phyloP scores from a whole-genome alignment of 345 rosid species.

The Arabidopsis arenosa region DNA sequence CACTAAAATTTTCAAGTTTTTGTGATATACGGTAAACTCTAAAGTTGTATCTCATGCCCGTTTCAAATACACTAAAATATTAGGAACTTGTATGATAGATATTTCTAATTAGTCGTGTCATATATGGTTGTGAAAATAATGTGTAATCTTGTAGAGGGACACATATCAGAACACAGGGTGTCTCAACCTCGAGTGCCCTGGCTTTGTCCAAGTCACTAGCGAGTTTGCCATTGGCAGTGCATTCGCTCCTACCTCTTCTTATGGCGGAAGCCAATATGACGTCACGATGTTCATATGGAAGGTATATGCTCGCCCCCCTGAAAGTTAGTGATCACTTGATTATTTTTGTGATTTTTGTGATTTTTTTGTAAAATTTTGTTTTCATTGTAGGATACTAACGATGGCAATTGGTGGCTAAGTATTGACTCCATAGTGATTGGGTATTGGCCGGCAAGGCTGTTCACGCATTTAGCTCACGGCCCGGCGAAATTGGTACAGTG shows the following conservation, averaged over 20 bases:
- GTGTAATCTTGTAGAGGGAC: constrained; percentile 56
- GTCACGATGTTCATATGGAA: constrained; percentile 80
- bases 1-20: no score
- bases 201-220: constrained; percentile 69
- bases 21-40: no score
- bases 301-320: constrained; percentile 43
- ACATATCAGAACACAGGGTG: constrained; percentile 86
- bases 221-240: constrained; percentile 76
- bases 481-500: constrained; percentile 68
- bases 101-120: not conserved
- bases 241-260: constrained; percentile 69
- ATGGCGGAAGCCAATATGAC: constrained; percentile 63
- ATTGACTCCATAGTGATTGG: constrained; percentile 72
- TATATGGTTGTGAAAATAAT: not conserved
- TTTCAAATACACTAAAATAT: no score
- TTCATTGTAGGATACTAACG: no score
- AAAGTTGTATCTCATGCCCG: no score
- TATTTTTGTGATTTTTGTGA: no score
- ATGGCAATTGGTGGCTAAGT: constrained; percentile 88
- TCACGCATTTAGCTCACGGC: constrained; percentile 68
- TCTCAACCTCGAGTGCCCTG: constrained; percentile 75
- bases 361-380: no score
- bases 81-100: no score
- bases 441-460: constrained; percentile 84
- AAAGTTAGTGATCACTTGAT: no score